Evolutionary conservation across 768 basidiomycete genomes (phyloP).

Genomic region (Lentinus brumalis): DNA sequence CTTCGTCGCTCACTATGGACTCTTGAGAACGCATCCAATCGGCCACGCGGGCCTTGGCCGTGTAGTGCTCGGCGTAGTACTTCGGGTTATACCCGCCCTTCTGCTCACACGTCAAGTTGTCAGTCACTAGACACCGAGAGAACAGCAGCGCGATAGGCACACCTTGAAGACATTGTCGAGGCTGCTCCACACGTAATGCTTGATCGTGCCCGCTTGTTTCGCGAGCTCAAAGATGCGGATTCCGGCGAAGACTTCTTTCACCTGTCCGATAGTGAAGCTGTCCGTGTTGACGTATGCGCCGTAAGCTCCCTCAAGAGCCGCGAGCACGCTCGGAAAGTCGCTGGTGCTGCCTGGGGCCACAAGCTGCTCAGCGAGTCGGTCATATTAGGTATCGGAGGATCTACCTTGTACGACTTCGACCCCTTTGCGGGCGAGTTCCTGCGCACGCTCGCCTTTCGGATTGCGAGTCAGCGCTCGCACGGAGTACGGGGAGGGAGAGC

Average conservation of each 20-base stretch:
- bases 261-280: conserved; percentile 41
- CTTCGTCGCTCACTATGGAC: conserved; percentile 32
- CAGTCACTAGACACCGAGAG: not conserved
- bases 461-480: conserved; percentile 44
- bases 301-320: conserved; percentile 34
- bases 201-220: conserved; percentile 34
- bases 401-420: conserved; percentile 40
- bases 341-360: conserved; percentile 31
- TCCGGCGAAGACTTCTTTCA: conserved; percentile 40
- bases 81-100: conserved; percentile 21
- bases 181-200: conserved; percentile 45
- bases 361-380: not conserved
- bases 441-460: conserved; percentile 33
- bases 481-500: conserved; percentile 42
- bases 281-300: conserved; percentile 41
- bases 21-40: conserved; percentile 41
- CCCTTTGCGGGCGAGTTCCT: conserved; percentile 36
- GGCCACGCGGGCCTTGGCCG: conserved; percentile 42
- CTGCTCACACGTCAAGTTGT: not conserved
- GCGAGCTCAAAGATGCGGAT: conserved; percentile 46
- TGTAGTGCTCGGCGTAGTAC: conserved; percentile 41
- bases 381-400: too few species aligned
- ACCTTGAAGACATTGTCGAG: conserved; percentile 44
- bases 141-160: conserved; percentile 20
- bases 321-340: conserved; percentile 31